Conservation (phyloP, 140 eudicot species). For the Anethum foeniculum region DNA sequence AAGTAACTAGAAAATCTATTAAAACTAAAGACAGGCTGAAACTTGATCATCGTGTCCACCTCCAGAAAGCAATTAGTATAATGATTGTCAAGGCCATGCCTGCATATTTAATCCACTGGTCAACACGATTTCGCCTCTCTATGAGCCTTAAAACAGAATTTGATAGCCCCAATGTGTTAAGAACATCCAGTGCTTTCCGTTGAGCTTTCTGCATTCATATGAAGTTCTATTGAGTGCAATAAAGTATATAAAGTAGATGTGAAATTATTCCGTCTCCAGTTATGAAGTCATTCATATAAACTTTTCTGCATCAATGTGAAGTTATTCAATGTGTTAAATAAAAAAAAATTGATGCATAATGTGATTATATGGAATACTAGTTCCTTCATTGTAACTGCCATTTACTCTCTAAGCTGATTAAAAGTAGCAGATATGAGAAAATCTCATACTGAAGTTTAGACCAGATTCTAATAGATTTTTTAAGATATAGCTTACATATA, state of each 20-base stretch:
- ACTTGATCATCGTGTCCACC: conserved; percentile 51
- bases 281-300: too few species aligned
- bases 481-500: not conserved
- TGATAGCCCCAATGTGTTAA: conserved; percentile 81
- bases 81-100: conserved; percentile 82
- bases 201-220: conserved; percentile 76
- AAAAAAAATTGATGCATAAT: not conserved
- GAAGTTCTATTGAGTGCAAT: not conserved
- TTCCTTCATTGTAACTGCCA: not conserved
- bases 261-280: too few species aligned
- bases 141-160: conserved; percentile 75
- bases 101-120: conserved; percentile 81
- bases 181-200: conserved; percentile 84
- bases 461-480: not conserved
- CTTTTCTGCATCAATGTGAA: too few species aligned
- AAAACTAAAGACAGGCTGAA: not conserved
- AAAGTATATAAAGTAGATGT: not conserved
- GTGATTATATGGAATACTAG: not conserved
- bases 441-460: not conserved
- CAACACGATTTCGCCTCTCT: conserved; percentile 84
- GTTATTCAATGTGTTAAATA: too few species aligned
- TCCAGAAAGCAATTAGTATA: conserved; percentile 64
- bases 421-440: not conserved
- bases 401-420: not conserved
- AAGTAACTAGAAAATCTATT: not conserved